phyloP scores from a whole-genome alignment of 257 asterid species.

The Petrea volubilis region DNA sequence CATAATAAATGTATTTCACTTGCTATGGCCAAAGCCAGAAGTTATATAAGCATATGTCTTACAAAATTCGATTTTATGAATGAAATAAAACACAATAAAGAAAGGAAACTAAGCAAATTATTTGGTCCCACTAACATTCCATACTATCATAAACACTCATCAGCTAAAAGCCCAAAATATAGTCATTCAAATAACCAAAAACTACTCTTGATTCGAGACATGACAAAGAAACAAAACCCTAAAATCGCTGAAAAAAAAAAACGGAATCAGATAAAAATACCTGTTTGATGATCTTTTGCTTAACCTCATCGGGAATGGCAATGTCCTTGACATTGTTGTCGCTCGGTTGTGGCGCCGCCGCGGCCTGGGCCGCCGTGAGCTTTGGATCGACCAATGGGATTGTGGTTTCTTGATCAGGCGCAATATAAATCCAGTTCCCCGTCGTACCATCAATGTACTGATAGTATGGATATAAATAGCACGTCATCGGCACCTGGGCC shows the following conservation, averaged over 20 bases:
- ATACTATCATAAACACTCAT: no score
- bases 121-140: no score
- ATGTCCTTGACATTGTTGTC: conserved; percentile 27
- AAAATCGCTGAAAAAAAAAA: neutral
- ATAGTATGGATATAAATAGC: conserved; percentile 48
- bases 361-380: neutral
- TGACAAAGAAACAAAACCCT: neutral
- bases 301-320: conserved; percentile 51
- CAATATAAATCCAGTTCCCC: conserved; percentile 25
- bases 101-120: no score
- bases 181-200: no score
- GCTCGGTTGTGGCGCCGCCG: neutral
- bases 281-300: conserved; percentile 66
- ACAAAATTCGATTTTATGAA: no score
- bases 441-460: conserved; percentile 38
- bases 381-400: conserved; percentile 15
- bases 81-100: no score
- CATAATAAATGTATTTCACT: no score
- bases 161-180: no score
- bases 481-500: conserved; percentile 45
- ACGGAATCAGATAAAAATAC: conserved; percentile 16
- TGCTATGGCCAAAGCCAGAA: no score
- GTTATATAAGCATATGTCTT: no score
- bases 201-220: neutral
- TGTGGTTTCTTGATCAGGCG: conserved; percentile 48